phyloP scores from a whole-genome alignment of 2,329 filamentous ascomycete species.

The Cyphellophora attinorum region DNA sequence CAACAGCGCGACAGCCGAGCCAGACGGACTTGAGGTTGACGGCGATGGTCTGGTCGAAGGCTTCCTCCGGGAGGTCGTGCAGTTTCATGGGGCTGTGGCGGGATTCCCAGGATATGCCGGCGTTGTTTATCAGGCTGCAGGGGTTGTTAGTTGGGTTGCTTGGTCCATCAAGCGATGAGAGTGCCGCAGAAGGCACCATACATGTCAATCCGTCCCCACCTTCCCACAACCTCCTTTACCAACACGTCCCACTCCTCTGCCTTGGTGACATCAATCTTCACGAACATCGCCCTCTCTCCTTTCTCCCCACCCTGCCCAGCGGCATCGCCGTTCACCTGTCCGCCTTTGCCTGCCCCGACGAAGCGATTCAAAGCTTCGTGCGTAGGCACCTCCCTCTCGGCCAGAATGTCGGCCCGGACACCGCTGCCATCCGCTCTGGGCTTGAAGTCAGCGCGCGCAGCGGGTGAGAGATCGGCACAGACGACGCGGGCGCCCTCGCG shows the following conservation, averaged over 20 bases:
- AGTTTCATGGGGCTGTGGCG: conserved; percentile 17
- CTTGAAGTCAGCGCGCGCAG: conserved; percentile 4
- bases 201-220: conserved; percentile 35
- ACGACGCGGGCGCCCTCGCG: conserved; percentile 32
- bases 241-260: conserved; percentile 26
- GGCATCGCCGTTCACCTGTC: too few relatives aligned
- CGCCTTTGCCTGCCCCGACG: too few relatives aligned
- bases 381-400: too few relatives aligned
- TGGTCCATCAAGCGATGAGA: conserved; percentile 23
- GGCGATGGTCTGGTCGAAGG: conserved; percentile 5
- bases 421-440: too few relatives aligned
- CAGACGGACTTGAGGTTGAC: conserved; percentile 31
- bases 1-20: conserved; percentile 26
- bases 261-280: conserved; percentile 34
- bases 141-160: background rate
- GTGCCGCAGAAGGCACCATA: conserved; percentile 17
- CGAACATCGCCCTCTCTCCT: conserved; percentile 31
- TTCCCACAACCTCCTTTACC: conserved; percentile 25
- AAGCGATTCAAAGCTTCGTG: too few relatives aligned
- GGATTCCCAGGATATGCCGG: conserved; percentile 37
- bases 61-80: conserved; percentile 42
- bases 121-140: conserved; percentile 35
- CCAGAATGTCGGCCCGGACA: too few relatives aligned
- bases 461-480: conserved; percentile 29
- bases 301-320: conserved; percentile 28